Conservation (phyloP, 768 basidiomycete genomes). For the Multifurca ochricompacta region DNA sequence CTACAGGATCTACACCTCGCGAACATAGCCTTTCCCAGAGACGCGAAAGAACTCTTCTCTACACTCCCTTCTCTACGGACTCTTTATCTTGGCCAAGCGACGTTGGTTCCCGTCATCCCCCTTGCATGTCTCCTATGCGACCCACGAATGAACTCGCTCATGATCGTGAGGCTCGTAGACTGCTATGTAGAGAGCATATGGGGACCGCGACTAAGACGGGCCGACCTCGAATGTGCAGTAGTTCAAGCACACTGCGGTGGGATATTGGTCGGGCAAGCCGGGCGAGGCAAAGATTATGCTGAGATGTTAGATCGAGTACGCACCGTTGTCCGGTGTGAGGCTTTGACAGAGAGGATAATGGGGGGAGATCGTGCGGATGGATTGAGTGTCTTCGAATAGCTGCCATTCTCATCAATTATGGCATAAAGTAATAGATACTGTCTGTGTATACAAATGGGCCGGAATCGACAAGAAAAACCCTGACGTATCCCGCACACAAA, state of each 20-base stretch:
- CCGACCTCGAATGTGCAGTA: constrained; percentile 39
- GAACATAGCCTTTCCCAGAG: constrained; percentile 36
- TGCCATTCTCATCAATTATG: background rate
- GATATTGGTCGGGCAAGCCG: background rate
- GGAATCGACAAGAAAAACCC: too few species aligned
- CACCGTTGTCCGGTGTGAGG: constrained; percentile 41
- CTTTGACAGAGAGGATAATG: constrained; percentile 43
- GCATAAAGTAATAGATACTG: background rate
- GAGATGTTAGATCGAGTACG: constrained; percentile 31
- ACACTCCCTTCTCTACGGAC: constrained; percentile 33
- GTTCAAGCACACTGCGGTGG: constrained; percentile 4
- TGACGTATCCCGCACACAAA: too few species aligned
- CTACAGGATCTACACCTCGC: constrained; percentile 41
- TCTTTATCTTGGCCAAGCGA: constrained; percentile 45
- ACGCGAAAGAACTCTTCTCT: constrained; percentile 28
- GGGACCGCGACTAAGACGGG: constrained; percentile 44
- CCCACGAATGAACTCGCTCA: constrained; percentile 24
- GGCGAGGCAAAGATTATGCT: constrained; percentile 7
- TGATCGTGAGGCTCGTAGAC: constrained; percentile 40
- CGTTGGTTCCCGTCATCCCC: constrained; percentile 35
- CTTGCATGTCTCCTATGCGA: constrained; percentile 33
- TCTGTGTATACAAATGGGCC: too few species aligned
- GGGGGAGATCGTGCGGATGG: constrained; percentile 43
- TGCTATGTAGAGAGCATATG: constrained; percentile 50
- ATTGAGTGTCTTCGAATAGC: constrained; percentile 10